Conservation (phyloP, 495 filamentous ascomycete genomes). For the Aspergillus ostianus region DNA sequence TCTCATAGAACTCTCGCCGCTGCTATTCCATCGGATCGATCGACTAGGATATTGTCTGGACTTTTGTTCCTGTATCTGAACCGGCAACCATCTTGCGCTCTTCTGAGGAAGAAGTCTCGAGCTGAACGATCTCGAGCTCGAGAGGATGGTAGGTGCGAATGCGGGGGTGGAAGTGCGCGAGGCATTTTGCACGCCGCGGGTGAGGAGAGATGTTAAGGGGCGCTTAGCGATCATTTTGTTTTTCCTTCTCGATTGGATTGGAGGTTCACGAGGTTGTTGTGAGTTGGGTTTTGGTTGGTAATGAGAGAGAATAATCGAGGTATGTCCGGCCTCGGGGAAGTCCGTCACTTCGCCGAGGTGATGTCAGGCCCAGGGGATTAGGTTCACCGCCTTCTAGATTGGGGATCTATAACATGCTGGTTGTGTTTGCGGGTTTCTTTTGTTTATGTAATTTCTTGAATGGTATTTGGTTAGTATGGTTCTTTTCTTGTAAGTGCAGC, state of each 20-base stretch:
- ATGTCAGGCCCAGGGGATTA: conserved; percentile 29
- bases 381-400: conserved; percentile 22
- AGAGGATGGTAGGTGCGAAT: not conserved
- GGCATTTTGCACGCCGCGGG: not conserved
- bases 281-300: too few species aligned
- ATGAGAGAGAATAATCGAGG: too few species aligned
- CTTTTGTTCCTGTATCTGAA: not conserved
- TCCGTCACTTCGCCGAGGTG: conserved; percentile 16
- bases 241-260: not conserved
- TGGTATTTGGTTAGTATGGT: too few species aligned
- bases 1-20: conserved; percentile 18
- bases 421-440: not conserved
- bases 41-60: conserved; percentile 1
- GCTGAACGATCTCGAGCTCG: not conserved
- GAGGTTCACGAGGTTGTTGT: not conserved
- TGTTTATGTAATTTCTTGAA: not conserved
- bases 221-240: not conserved
- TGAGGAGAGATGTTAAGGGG: not conserved
- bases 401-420: not conserved
- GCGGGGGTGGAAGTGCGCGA: not conserved
- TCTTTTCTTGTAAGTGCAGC: too few species aligned
- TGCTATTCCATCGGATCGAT: conserved; percentile 26
- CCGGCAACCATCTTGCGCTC: not conserved
- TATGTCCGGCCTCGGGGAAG: not conserved
- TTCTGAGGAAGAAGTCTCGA: not conserved